Evolutionary conservation across 2,329 filamentous ascomycete genomes (phyloP), one percentile per base, ranked within the genome.

Genomic region (Botrytis fragariae): DNA sequence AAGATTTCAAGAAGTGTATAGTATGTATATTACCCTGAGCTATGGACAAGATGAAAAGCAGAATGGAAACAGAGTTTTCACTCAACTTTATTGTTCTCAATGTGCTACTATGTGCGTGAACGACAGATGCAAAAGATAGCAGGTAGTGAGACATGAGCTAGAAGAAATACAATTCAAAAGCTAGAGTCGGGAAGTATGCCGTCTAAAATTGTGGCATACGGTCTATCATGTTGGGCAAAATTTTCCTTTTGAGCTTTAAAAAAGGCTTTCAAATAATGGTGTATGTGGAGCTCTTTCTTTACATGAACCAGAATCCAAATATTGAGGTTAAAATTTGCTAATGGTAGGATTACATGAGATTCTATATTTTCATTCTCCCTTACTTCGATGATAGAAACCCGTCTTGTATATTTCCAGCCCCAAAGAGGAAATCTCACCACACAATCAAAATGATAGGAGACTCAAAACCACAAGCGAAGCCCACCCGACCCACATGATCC

Each of bases 191-290:
- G n/a, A 54, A 29, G 51, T 29, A 18, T 54, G n/a, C 14, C n/a
- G 14, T 16, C 14, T 1, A 29, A 29, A 29, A 16, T 18, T 8
- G 25, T 54, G 51, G 6, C 7, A 29, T 18, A 0, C 0, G 0
- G 29, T 29, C 51, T 14, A 29, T n/a, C n/a, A 3, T 29, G 1
- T 29, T 8, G 51, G 7, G 14, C 6, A 51, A 14, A 0, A n/a
- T 3, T 9, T 54, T n/a, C 1, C 5, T 54, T 29, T 16, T 7
- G n/a, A 7, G 6, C 12, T 54, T 51, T 3, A 2, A 5, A 51
- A 54, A 16, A 29, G 14, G 1, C 14, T 29, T 29, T 29, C 51
- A 18, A 18, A 9, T 1, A 14, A 54, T 54, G 9, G 6, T 54
- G 14, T 54, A 5, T 1, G 44, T 20, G 45, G 9, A 25, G 22